These are phyloP conservation scores for Eruca vesicaria DNA, from an alignment of 441 rosid genomes.

Conservation along the genomic window DNA sequence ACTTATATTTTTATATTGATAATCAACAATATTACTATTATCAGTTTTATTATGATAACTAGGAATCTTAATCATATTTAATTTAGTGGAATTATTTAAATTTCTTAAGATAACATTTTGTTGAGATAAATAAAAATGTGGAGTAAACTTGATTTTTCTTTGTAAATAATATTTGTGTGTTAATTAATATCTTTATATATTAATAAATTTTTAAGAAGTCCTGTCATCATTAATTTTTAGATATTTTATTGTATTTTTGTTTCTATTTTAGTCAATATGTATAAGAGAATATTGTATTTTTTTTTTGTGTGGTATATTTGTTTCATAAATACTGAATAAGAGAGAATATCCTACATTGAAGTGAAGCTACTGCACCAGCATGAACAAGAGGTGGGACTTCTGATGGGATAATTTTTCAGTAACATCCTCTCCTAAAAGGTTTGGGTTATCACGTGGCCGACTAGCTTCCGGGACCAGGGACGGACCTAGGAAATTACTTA, in stretches of 20 bases:
- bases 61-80: neutral
- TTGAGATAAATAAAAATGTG: neutral
- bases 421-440: neutral
- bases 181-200: no score
- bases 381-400: conserved; percentile 5
- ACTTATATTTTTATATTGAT: neutral
- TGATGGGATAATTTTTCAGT: conserved; percentile 5
- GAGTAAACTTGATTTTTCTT: no score
- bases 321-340: neutral
- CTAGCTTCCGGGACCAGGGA: no score
- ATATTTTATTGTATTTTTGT: no score
- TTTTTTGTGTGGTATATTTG: neutral
- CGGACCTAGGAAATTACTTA: no score
- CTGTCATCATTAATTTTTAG: no score
- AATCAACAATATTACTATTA: neutral
- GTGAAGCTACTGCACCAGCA: neutral
- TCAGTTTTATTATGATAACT: neutral
- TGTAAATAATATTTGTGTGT: no score
- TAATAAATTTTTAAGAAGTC: no score
- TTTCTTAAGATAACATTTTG: neutral
- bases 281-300: no score
- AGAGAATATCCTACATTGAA: conserved; percentile 22
- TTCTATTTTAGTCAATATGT: no score
- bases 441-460: neutral
- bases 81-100: neutral